These are phyloP conservation scores for Lactifluus hygrophoroides DNA, from an alignment of 768 basidiomycete genomes.

Conservation along the genomic window DNA sequence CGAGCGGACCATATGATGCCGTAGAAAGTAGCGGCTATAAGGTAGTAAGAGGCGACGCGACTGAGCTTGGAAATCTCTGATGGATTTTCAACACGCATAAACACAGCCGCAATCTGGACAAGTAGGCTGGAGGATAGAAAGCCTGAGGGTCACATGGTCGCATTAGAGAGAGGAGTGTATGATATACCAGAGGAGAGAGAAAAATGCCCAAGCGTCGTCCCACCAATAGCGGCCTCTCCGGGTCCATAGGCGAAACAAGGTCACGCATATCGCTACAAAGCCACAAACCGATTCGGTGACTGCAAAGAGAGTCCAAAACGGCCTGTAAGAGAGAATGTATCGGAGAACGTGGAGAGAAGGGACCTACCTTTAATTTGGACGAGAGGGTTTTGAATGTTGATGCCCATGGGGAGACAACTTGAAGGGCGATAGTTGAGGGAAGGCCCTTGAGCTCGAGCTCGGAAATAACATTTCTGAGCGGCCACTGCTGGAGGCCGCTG, in stretches of 20 bases:
- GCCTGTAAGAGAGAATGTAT: background rate
- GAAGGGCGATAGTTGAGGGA: too few relatives aligned
- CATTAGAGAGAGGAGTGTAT: background rate
- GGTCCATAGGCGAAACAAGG: conserved; percentile 19
- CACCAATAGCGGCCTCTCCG: conserved; percentile 24
- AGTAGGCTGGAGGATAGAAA: conserved; percentile 12
- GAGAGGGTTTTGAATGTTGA: conserved; percentile 14
- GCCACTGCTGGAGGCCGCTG: too few relatives aligned
- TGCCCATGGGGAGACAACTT: conserved; percentile 8
- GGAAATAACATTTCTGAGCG: too few relatives aligned
- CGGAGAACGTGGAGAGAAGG: too few relatives aligned
- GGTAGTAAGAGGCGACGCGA: conserved; percentile 24
- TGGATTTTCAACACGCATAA: conserved; percentile 22
- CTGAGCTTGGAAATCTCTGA: conserved; percentile 15
- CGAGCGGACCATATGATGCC: conserved; percentile 30
- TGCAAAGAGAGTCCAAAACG: background rate
- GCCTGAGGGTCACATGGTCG: background rate
- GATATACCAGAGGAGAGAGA: conserved; percentile 21
- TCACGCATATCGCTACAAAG: conserved; percentile 22
- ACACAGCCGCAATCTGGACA: conserved; percentile 22
- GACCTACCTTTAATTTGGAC: conserved; percentile 15
- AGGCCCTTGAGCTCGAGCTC: too few relatives aligned
- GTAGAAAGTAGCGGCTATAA: conserved; percentile 25
- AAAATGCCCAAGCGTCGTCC: conserved; percentile 25
- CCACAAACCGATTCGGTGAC: conserved; percentile 24